Evolutionary conservation across 768 basidiomycete genomes (phyloP).

Genomic region (Boletus subcaerulescens): DNA sequence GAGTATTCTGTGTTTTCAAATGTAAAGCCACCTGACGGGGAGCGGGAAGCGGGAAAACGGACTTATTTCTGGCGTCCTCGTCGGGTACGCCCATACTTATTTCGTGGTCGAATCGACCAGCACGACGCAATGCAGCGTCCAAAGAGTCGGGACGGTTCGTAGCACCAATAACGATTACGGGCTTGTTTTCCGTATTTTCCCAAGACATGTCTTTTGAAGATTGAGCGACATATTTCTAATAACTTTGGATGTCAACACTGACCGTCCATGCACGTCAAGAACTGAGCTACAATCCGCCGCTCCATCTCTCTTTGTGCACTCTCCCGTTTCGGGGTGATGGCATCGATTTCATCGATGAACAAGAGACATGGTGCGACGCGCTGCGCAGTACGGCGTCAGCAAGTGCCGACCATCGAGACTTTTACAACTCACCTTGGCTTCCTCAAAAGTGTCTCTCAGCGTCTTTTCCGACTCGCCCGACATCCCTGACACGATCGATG

Average conservation of each 20-base stretch:
- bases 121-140: slow-evolving; percentile 88
- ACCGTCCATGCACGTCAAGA: slow-evolving; percentile 99
- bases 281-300: slow-evolving; percentile 93
- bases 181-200: slow-evolving; percentile 91
- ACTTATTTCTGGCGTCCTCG: slow-evolving; percentile 88
- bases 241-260: slow-evolving; percentile 16
- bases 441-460: slow-evolving; percentile 92
- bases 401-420: neutral
- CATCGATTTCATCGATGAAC: slow-evolving; percentile 98
- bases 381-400: slow-evolving; percentile 36
- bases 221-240: neutral
- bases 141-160: slow-evolving; percentile 95
- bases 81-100: slow-evolving; percentile 98
- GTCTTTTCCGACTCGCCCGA: slow-evolving; percentile 99
- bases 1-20: slow-evolving; percentile 61
- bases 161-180: slow-evolving; percentile 92
- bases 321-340: slow-evolving; percentile 96
- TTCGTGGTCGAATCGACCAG: slow-evolving; percentile 96
- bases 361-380: slow-evolving; percentile 88
- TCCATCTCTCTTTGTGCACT: slow-evolving; percentile 99
- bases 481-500: slow-evolving; percentile 96
- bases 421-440: slow-evolving; percentile 72
- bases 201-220: slow-evolving; percentile 83
- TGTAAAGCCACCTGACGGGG: neutral
- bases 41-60: slow-evolving; percentile 23